Conservation (phyloP, 495 filamentous ascomycete species). For the Annulohypoxylon maeteangense region DNA sequence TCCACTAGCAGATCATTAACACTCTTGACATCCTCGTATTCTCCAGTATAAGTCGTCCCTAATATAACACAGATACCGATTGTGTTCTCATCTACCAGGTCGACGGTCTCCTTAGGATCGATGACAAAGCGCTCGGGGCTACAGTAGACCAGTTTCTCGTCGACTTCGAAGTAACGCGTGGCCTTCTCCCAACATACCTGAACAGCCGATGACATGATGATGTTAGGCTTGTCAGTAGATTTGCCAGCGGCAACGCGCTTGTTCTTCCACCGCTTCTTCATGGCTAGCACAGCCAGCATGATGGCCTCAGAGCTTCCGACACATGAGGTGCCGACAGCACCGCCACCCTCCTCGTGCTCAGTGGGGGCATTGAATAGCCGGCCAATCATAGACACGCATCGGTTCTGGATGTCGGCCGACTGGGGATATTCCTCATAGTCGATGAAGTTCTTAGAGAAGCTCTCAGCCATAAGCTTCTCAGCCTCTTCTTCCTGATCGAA, state of each 20-base stretch:
- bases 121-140: slow-evolving; percentile 83
- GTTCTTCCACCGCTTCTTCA: slow-evolving; percentile 96
- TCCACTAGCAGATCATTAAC: slow-evolving; percentile 85
- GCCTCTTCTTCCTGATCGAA: slow-evolving; percentile 80
- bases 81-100: slow-evolving; percentile 92
- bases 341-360: slow-evolving; percentile 52
- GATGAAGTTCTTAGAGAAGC: slow-evolving; percentile 92
- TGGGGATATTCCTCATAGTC: slow-evolving; percentile 94
- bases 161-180: slow-evolving; percentile 91
- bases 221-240: slow-evolving; percentile 79
- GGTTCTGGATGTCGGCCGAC: slow-evolving; percentile 88
- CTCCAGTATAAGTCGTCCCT: slow-evolving; percentile 93
- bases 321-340: slow-evolving; percentile 84
- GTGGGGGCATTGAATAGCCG: slow-evolving; percentile 80
- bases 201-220: slow-evolving; percentile 91
- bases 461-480: slow-evolving; percentile 89
- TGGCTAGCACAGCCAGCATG: slow-evolving; percentile 87
- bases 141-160: slow-evolving; percentile 90
- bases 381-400: slow-evolving; percentile 94
- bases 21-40: slow-evolving; percentile 91
- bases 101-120: slow-evolving; percentile 82
- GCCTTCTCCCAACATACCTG: slow-evolving; percentile 98
- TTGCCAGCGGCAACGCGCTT: slow-evolving; percentile 81
- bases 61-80: slow-evolving; percentile 93
- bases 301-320: slow-evolving; percentile 90